A percentile compares a stretch with the other conserved stretches of the same genome.
phyloP scores from a whole-genome alignment of 2,329 filamentous ascomycete species.

The Akanthomyces dipterigenus region DNA sequence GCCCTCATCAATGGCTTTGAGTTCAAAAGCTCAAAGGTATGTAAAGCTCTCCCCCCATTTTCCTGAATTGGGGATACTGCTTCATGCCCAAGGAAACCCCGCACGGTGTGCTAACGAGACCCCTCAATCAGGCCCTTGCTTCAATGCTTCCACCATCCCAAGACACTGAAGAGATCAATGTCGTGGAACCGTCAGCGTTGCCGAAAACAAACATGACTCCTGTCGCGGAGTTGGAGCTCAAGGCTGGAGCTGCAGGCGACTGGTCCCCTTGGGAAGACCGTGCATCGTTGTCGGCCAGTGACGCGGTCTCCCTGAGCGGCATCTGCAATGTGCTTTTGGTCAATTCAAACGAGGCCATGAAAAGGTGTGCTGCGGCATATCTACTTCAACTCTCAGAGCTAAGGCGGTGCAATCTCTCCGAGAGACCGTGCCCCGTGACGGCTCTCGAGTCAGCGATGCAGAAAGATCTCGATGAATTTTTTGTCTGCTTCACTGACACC shows the following conservation, averaged over 20 bases:
- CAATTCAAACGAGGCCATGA: background rate
- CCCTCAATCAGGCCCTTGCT: conserved; percentile 13
- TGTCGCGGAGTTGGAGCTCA: background rate
- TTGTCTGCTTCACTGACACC: conserved; percentile 15
- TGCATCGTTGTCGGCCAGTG: conserved; percentile 12
- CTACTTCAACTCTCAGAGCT: conserved; percentile 22
- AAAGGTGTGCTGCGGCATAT: conserved; percentile 15
- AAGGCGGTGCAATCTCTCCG: conserved; percentile 17
- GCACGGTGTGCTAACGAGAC: conserved; percentile 19
- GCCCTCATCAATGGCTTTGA: conserved; percentile 12
- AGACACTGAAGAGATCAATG: conserved; percentile 1
- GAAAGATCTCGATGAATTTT: conserved; percentile 8
- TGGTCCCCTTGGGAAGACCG: conserved; percentile 17
- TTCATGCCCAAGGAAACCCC: background rate
- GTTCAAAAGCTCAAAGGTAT: conserved; percentile 15
- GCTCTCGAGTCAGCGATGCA: background rate
- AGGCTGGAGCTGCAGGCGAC: background rate
- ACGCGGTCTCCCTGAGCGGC: conserved; percentile 16
- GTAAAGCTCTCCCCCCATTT: background rate
- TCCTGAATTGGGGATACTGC: background rate
- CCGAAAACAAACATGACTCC: background rate
- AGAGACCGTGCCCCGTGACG: conserved; percentile 16
- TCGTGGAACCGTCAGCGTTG: background rate
- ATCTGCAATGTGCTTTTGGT: conserved; percentile 14
- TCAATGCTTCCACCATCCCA: background rate